These are phyloP conservation scores for Tylopilus vinaceipallidus DNA, from an alignment of 768 basidiomycete genomes.

Conservation along the genomic window DNA sequence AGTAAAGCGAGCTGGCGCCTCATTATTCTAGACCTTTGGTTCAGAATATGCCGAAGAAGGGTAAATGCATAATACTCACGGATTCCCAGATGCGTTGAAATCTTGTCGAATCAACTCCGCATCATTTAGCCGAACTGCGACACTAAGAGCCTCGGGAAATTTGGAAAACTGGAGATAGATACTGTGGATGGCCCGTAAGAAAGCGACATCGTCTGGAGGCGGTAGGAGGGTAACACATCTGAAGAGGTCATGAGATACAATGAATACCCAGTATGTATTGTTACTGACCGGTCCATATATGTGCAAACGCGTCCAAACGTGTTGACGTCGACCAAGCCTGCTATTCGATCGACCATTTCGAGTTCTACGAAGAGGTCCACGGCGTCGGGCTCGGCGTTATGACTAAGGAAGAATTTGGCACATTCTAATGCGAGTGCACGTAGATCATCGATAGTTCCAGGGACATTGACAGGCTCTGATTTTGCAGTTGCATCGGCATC, in stretches of 20 bases:
- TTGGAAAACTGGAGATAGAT: slow-evolving; percentile 86
- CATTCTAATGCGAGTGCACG: slow-evolving; percentile 77
- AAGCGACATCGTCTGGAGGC: slow-evolving; percentile 88
- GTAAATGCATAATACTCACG: slow-evolving; percentile 44
- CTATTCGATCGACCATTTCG: slow-evolving; percentile 82
- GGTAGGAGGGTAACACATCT: slow-evolving; percentile 88
- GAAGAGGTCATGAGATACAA: slow-evolving; percentile 5
- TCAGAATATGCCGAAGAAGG: background rate
- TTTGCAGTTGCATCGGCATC: slow-evolving; percentile 30
- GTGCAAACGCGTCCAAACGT: slow-evolving; percentile 88
- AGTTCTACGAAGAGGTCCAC: slow-evolving; percentile 94
- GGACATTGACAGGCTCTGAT: slow-evolving; percentile 32
- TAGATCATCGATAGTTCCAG: slow-evolving; percentile 71
- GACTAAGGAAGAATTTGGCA: slow-evolving; percentile 83
- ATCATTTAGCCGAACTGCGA: slow-evolving; percentile 85
- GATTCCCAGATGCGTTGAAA: slow-evolving; percentile 87
- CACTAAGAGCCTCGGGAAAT: slow-evolving; percentile 86
- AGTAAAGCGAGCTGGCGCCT: slow-evolving; percentile 92
- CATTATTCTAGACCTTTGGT: slow-evolving; percentile 59
- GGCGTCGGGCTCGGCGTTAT: slow-evolving; percentile 98
- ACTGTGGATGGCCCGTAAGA: slow-evolving; percentile 83
- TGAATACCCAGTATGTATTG: background rate
- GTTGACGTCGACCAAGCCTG: slow-evolving; percentile 78
- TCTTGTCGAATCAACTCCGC: slow-evolving; percentile 78
- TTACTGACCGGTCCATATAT: slow-evolving; percentile 87